phyloP scores from a whole-genome alignment of 2,329 filamentous ascomycete genomes.

The Cercospora beticola region DNA sequence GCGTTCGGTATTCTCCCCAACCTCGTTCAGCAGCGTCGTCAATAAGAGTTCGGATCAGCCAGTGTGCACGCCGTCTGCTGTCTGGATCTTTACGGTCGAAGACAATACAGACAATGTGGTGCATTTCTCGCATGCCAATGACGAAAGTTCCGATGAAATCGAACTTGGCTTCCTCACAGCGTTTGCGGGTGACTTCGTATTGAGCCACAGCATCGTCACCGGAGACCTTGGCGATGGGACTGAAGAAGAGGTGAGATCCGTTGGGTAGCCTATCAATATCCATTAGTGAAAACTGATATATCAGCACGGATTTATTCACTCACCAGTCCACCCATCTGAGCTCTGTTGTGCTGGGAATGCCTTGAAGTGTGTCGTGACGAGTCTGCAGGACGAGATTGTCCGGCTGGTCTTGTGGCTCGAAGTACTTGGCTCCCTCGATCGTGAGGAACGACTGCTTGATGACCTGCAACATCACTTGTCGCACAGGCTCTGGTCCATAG shows the following conservation, averaged over 20 bases:
- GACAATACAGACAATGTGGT: slow-evolving; percentile 57
- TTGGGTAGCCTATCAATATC: slow-evolving; percentile 43
- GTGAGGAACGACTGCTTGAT: slow-evolving; percentile 47
- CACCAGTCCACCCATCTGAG: slow-evolving; percentile 52
- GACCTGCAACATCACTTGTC: slow-evolving; percentile 38
- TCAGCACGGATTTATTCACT: background rate
- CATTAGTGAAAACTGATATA: background rate
- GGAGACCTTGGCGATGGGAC: slow-evolving; percentile 52
- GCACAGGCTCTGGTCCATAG: slow-evolving; percentile 37
- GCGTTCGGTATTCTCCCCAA: slow-evolving; percentile 50
- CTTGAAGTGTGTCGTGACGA: slow-evolving; percentile 29
- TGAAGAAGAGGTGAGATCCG: slow-evolving; percentile 54
- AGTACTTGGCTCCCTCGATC: slow-evolving; percentile 47
- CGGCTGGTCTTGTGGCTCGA: slow-evolving; percentile 44
- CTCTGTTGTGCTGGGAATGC: slow-evolving; percentile 40
- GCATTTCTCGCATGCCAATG: slow-evolving; percentile 56
- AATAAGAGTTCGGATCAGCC: slow-evolving; percentile 43
- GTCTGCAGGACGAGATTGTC: slow-evolving; percentile 36
- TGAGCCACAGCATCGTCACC: slow-evolving; percentile 50
- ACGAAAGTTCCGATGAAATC: slow-evolving; percentile 55
- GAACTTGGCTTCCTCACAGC: slow-evolving; percentile 45
- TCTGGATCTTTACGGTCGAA: slow-evolving; percentile 50
- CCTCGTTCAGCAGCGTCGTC: slow-evolving; percentile 44
- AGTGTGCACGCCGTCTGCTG: slow-evolving; percentile 40
- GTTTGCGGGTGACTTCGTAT: slow-evolving; percentile 42